Evolutionary conservation across 345 rosid species (phyloP), one percentile per base, ranked within the genome.

Genomic region (Theobroma cacao): DNA sequence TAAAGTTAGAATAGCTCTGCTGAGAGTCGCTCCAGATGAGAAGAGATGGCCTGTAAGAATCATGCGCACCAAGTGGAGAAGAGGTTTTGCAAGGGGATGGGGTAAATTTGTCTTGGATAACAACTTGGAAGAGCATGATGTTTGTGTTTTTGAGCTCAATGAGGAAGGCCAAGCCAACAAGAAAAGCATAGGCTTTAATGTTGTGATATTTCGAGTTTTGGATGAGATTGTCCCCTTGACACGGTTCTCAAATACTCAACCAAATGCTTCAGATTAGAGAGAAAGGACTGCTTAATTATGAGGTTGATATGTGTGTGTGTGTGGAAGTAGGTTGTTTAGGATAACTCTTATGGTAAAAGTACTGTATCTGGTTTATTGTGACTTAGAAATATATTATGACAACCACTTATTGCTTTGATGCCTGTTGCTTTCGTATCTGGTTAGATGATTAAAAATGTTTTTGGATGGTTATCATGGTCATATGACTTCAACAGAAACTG

Each of bases 71-170:
- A 31, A 33, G 47, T 6, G 18, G 7, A 24, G 30, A 24, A 17
- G 3, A 7, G 30, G 0, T 0, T 48, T 72, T 1, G 7, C 28
- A 58, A 22, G 8, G 5, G 76, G 76, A 72, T 72, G 76, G 76
- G 14, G 3, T 18, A 17, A 52, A 24, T 72, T 72, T 55, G 76
- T 72, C 30, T 0, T 31, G 75, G 60, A 71, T 0, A 71, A 71
- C 75, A 71, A 71, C 75, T 71, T 71, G 75, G 60, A 50, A 72
- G 28, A 31, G 18, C 28, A 20, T 53, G 76, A 72, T 72, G 63
- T 26, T 72, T 72, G 76, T 55, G 76, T 53, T n/a, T 72, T 72
- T 36, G 48, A 72, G 62, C 48, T 50, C 14, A 15, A 20, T 12
- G 30, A 72, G 10, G 45, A 20, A 18, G 10, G 40, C 28, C 53